A percentile compares a stretch with the other conserved stretches of the same genome.
Evolutionary conservation across 768 basidiomycete species (phyloP).

Genomic region (Leucocoprinus leucothites): DNA sequence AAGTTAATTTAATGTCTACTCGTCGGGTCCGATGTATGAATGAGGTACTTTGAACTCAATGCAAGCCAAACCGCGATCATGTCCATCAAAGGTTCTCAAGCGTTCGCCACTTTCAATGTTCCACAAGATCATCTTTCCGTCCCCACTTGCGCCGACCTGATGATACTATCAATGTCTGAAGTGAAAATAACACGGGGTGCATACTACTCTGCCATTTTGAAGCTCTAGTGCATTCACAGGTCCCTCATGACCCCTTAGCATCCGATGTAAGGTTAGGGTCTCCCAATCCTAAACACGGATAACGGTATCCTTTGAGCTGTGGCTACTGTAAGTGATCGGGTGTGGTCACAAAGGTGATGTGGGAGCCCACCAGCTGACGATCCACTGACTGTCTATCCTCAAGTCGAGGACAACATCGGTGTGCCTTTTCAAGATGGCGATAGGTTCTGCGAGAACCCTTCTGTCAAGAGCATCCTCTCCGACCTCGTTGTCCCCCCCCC

Average conservation of each 20-base stretch:
- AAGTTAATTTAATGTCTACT: background rate
- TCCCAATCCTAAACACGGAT: conserved; percentile 80
- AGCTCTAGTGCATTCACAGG: conserved; percentile 91
- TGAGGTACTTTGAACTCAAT: conserved; percentile 78
- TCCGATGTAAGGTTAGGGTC: conserved; percentile 59
- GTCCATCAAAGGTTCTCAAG: conserved; percentile 80
- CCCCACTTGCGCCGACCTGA: conserved; percentile 77
- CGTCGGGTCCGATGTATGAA: background rate
- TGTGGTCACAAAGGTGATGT: too few relatives aligned
- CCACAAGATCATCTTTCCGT: conserved; percentile 93
- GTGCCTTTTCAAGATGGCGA: conserved; percentile 67
- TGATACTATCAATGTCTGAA: too few relatives aligned
- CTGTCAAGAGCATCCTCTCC: conserved; percentile 34
- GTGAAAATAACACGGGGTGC: too few relatives aligned
- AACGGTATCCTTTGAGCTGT: conserved; percentile 77
- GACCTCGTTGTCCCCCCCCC: conserved; percentile 15
- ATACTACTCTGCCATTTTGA: conserved; percentile 62
- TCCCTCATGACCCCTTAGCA: conserved; percentile 80
- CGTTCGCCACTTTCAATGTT: conserved; percentile 73
- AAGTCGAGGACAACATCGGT: conserved; percentile 82
- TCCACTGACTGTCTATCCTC: conserved; percentile 78
- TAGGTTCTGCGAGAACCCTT: conserved; percentile 53
- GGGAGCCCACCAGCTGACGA: conserved; percentile 81
- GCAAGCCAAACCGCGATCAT: conserved; percentile 88
- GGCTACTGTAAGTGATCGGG: background rate